Conservation (phyloP, 2,329 filamentous ascomycete genomes). For the Thermothelomyces thermophilus region DNA sequence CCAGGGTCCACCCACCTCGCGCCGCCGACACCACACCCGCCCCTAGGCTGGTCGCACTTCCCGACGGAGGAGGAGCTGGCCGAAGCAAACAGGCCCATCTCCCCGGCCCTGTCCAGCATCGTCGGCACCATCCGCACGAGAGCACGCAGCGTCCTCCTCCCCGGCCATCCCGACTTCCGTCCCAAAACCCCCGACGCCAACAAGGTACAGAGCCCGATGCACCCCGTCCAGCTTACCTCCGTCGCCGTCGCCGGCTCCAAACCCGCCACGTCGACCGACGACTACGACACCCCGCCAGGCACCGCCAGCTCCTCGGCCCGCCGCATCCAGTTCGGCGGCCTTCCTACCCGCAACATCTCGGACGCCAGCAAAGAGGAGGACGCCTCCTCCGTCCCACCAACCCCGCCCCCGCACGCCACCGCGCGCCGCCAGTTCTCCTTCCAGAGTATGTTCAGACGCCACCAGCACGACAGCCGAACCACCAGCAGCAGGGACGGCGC, state of each 20-base stretch:
- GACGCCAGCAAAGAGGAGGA: neutral
- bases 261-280: conserved; percentile 36
- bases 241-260: conserved; percentile 48
- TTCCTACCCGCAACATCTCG: conserved; percentile 23
- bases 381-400: conserved; percentile 48
- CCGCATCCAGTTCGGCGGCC: conserved; percentile 43
- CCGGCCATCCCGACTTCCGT: conserved; percentile 36
- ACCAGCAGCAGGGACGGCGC: neutral
- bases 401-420: conserved; percentile 50
- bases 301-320: conserved; percentile 37
- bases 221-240: conserved; percentile 57
- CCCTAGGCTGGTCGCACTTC: conserved; percentile 81
- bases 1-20: conserved; percentile 33
- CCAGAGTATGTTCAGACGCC: conserved; percentile 69
- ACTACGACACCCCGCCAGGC: conserved; percentile 17
- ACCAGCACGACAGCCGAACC: conserved; percentile 34
- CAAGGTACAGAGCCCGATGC: conserved; percentile 48
- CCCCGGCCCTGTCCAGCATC: conserved; percentile 48
- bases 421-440: conserved; percentile 84
- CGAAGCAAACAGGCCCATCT: conserved; percentile 44
- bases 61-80: conserved; percentile 59
- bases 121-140: conserved; percentile 49
- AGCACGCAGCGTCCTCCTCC: conserved; percentile 36
- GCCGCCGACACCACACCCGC: conserved; percentile 52
- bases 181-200: conserved; percentile 25